phyloP scores from a whole-genome alignment of 305 asterid species.

The Solanum hybrid region DNA sequence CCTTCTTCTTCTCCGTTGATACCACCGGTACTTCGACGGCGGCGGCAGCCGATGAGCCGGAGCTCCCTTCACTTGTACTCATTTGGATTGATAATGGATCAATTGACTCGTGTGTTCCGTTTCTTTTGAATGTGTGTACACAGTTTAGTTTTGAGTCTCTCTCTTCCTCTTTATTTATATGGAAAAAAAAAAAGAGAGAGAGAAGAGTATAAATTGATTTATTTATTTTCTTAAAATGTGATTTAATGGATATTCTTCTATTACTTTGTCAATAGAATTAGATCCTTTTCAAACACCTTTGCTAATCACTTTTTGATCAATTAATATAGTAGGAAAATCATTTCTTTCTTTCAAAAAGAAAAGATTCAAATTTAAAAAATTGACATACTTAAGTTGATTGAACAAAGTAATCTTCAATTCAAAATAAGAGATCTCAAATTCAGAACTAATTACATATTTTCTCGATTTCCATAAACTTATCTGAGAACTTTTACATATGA shows the following conservation, averaged over 20 bases:
- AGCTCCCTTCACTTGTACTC: constrained; percentile 81
- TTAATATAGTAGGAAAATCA: not conserved
- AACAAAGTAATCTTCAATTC: rapidly evolving
- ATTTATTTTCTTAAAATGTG: not conserved
- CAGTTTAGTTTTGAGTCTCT: not conserved
- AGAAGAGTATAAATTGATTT: not conserved
- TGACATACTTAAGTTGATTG: not conserved
- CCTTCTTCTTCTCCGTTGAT: constrained; percentile 56
- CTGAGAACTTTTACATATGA: not conserved
- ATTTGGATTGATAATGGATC: constrained; percentile 21
- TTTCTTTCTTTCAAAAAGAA: not conserved
- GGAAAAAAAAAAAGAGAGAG: not conserved
- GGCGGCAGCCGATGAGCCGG: constrained; percentile 33
- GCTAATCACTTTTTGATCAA: not conserved
- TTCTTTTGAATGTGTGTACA: not conserved
- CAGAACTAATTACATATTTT: rapidly evolving
- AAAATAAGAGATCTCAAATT: rapidly evolving
- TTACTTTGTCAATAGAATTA: not conserved
- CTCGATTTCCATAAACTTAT: not conserved
- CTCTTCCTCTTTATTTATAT: not conserved
- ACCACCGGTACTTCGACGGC: constrained; percentile 18
- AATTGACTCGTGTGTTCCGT: not conserved
- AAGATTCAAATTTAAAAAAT: not conserved
- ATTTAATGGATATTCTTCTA: not conserved
- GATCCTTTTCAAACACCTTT: not conserved